These are phyloP conservation scores for Volvox reticuliferus DNA, from an alignment of 139 green algal species.

Conservation along the genomic window DNA sequence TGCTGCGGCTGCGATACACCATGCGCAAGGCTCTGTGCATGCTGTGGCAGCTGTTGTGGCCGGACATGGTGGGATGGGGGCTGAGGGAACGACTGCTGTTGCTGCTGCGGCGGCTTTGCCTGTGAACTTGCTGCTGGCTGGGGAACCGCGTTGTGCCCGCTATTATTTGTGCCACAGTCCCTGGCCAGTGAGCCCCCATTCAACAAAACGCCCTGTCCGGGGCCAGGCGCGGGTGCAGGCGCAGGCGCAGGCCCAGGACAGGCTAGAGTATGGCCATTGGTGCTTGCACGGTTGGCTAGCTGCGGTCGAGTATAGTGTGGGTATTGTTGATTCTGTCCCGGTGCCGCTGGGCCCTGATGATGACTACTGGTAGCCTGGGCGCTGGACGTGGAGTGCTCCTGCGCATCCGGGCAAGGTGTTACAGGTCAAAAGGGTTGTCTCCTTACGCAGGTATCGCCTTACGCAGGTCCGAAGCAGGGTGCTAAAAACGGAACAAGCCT, in stretches of 20 bases:
- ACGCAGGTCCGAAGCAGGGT: too few species aligned
- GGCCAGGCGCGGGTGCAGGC: neutral
- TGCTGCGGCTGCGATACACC: neutral
- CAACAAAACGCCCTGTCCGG: neutral
- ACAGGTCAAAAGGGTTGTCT: neutral
- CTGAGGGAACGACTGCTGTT: neutral
- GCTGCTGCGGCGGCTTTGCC: neutral
- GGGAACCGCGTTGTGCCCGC: neutral
- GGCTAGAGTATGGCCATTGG: neutral
- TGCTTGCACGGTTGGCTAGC: neutral
- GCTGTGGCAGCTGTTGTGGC: conserved; percentile 17
- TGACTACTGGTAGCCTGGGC: conserved; percentile 12
- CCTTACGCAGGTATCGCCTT: too few species aligned
- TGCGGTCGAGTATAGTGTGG: neutral
- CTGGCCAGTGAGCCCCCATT: neutral
- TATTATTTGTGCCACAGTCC: neutral
- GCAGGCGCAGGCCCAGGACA: neutral
- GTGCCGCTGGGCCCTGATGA: neutral
- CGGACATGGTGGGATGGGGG: neutral
- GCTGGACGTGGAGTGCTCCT: conserved; percentile 22
- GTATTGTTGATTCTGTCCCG: neutral
- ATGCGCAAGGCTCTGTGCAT: neutral
- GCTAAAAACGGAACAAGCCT: too few species aligned
- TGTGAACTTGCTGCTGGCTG: neutral
- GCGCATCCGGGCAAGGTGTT: neutral